Evolutionary conservation across 108 stramenopile species (phyloP).

Genomic region (Pseudonitzschia delicatissima): DNA sequence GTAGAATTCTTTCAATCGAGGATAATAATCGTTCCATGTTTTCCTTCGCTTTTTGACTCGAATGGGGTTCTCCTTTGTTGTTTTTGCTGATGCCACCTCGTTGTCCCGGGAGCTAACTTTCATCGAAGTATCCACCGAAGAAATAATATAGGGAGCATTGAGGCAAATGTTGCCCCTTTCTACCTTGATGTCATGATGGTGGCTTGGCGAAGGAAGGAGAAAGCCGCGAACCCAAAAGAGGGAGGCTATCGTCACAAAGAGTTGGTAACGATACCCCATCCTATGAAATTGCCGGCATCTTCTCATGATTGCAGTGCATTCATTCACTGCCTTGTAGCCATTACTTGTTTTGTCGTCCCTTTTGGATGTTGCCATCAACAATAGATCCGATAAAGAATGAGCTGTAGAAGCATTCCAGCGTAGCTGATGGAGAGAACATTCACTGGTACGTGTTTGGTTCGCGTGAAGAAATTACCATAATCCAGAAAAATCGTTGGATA

Average conservation of each 20-base stretch:
- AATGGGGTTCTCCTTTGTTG: background rate
- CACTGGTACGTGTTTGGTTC: too few relatives aligned
- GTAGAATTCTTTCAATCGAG: constrained; percentile 26
- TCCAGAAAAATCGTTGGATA: too few relatives aligned
- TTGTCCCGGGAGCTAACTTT: background rate
- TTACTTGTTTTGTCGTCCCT: too few relatives aligned
- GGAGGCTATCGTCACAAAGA: background rate
- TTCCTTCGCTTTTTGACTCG: constrained; percentile 2
- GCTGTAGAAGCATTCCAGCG: too few relatives aligned
- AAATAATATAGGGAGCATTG: background rate
- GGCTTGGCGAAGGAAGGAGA: background rate
- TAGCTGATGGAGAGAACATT: too few relatives aligned
- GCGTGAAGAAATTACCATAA: too few relatives aligned
- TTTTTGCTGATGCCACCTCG: background rate
- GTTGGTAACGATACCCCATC: background rate
- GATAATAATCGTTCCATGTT: constrained; percentile 27
- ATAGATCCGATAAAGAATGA: too few relatives aligned
- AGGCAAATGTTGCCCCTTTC: background rate
- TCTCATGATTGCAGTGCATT: background rate
- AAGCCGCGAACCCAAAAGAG: constrained; percentile 6
- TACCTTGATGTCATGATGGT: background rate
- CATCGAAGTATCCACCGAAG: background rate
- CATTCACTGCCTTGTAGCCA: too few relatives aligned
- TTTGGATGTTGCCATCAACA: too few relatives aligned
- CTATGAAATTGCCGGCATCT: background rate